Evolutionary conservation across 768 basidiomycete species (phyloP), one percentile per base, ranked within the genome.

Genomic region (Leccinum sublutescens): DNA sequence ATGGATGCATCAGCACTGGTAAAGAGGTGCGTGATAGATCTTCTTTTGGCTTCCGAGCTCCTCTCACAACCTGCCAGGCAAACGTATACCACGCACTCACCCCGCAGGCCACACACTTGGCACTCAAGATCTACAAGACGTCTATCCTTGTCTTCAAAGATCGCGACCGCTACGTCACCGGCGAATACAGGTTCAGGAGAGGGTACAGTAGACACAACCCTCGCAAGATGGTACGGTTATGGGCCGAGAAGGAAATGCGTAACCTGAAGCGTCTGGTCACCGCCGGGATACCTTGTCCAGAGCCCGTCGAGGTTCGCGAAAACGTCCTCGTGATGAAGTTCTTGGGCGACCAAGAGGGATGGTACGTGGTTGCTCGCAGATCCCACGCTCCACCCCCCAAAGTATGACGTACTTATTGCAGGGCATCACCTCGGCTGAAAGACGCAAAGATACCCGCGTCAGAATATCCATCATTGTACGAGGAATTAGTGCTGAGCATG

Each of bases 231-330:
- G 95, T 99, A 19, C 83, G 94, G 15, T 75, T 98, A 3, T 99
- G 97, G 97, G 97, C 97, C 2, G 97, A 99, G 75, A 99, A 99
- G 76, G 97, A 99, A 74, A 90, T 98, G 89, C 86, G 97, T 23
- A 99, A 99, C 71, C 77, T 99, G 61, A 88, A 89, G 70, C 83
- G 97, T 33, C 76, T 99, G 50, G 80, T 83, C 9, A 76, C 86
- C n/a, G 92, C 92, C 19, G 95, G 91, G 0, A 84, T 99, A 53
- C 80, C 82, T 50, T 92, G 91, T 61, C 97, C 97, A 1, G 89
- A 91, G 50, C 92, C 95, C 2, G 66, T 95, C 17, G 97, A 98
- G 71, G 94, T 97, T 9, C 83, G 95, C 57, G 95, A 98, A 73
- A 99, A 99, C 69, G 92, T 99, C 8, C 83, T 99, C 25, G 94